Evolutionary conservation across 768 basidiomycete species (phyloP), one percentile per base, ranked within the genome.

Genomic region (Tylopilus sp.): DNA sequence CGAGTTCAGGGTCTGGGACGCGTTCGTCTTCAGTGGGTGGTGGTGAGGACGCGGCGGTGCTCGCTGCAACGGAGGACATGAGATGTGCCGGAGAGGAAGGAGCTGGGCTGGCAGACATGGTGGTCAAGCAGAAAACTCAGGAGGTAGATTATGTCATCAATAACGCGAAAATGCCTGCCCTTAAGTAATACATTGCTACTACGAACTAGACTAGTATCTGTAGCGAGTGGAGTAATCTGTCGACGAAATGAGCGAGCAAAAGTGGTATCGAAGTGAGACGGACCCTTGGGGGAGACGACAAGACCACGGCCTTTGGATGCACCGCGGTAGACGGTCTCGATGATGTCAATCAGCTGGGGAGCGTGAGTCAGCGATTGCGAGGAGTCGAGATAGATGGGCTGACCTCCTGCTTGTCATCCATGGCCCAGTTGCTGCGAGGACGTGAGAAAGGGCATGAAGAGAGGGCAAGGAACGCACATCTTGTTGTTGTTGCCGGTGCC

Each of bases 401-500:
- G 38, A 91, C 92, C 78, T 98, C 97, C 73, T 98, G 95, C 66
- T 98, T 97, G 70, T 95, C 94, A 66, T 94, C 90, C 81, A 99
- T 97, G 17, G 95, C 85, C 97, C 97, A 98, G 69, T 98, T 98
- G 70, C 97, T 98, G 60, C 40, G 41, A 20, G 1, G 25, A 18
- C 6, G 39, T 39, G 17, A 45, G 31, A 15, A 2, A 21, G 2
- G 2, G 22, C 21, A 12, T 21, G 9, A 36, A 35, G 3, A 40
- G 2, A 9, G 3, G 7, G 39, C 3, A 4, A 18, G 11, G 17
- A 4, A 76, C 91, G 57, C 51, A 95, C 94, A 97, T 97, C 76
- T 98, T 98, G 73, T 98, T 98, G 73, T 98, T 98, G 72, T 98
- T 97, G 77, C 95, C 95, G 44, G 95, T 98, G n/a, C 94, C 95